phyloP scores from a whole-genome alignment of 169 alveolate species.

The Amoebophrya sp. region DNA sequence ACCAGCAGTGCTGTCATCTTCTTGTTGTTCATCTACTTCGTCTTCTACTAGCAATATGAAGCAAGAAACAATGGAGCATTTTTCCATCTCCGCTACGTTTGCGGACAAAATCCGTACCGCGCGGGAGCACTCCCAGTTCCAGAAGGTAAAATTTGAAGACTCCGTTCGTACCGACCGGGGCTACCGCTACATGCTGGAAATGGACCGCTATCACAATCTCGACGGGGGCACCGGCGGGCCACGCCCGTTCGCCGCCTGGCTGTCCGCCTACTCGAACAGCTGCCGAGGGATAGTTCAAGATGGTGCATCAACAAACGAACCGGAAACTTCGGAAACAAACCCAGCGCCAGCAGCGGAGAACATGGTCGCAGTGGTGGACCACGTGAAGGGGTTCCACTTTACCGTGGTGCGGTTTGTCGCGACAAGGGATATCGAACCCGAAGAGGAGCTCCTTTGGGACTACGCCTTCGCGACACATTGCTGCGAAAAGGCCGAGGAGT shows the following conservation, averaged over 20 bases:
- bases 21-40: no score
- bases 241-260: neutral
- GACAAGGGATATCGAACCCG: neutral
- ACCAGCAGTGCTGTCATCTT: no score
- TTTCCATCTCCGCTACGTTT: no score
- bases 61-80: no score
- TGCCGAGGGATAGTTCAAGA: neutral
- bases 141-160: neutral
- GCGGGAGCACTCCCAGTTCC: neutral
- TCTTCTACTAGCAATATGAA: no score
- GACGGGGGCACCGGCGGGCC: neutral
- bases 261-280: neutral
- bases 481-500: no score
- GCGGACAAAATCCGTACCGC: neutral
- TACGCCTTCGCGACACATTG: neutral
- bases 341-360: neutral
- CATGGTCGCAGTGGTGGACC: neutral
- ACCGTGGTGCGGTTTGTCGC: neutral
- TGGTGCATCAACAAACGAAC: no score
- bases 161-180: neutral
- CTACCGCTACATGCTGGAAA: constrained; percentile 7
- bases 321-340: no score
- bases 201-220: neutral
- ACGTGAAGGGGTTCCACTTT: neutral
- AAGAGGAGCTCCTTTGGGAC: neutral